Evolutionary conservation across 106 monocot genomes (phyloP).

Genomic region (Dendrobium catenatum): DNA sequence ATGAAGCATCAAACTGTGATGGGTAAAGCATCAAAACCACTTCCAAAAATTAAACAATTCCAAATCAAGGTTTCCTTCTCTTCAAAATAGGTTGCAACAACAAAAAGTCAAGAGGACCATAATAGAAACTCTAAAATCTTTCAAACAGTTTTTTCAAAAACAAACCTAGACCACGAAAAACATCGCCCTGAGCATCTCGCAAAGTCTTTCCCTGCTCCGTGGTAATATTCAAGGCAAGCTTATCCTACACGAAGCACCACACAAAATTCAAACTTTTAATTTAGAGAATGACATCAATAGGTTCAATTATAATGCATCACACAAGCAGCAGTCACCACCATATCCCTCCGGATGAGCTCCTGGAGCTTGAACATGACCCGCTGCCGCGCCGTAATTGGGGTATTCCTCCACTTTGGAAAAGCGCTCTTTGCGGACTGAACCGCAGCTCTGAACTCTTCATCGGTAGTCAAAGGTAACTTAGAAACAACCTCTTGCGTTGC

Average conservation of each 20-base stretch:
- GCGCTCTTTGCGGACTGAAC: conserved; percentile 67
- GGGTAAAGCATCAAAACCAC: neutral
- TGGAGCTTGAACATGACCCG: conserved; percentile 93
- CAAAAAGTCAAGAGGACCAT: neutral
- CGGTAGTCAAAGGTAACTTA: conserved; percentile 64
- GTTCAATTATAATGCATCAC: neutral
- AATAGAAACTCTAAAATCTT: neutral
- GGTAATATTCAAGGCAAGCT: conserved; percentile 85
- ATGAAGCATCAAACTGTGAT: neutral
- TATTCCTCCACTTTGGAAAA: conserved; percentile 82
- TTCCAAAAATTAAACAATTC: neutral
- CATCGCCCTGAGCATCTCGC: conserved; percentile 90
- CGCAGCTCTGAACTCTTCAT: conserved; percentile 79
- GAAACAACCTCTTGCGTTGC: conserved; percentile 96
- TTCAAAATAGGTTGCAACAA: neutral
- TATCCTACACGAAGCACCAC: conserved; percentile 51
- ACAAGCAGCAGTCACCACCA: conserved; percentile 43
- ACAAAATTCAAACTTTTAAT: conserved; percentile 1
- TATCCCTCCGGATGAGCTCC: conserved; percentile 83
- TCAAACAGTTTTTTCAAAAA: conserved; percentile 3
- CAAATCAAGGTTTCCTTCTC: neutral
- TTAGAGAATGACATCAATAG: neutral
- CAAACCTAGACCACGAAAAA: conserved; percentile 91
- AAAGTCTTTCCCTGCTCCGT: conserved; percentile 95
- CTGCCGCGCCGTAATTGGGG: conserved; percentile 76